phyloP scores from a whole-genome alignment of 2,329 filamentous ascomycete genomes.

The Myriangium duriaei region DNA sequence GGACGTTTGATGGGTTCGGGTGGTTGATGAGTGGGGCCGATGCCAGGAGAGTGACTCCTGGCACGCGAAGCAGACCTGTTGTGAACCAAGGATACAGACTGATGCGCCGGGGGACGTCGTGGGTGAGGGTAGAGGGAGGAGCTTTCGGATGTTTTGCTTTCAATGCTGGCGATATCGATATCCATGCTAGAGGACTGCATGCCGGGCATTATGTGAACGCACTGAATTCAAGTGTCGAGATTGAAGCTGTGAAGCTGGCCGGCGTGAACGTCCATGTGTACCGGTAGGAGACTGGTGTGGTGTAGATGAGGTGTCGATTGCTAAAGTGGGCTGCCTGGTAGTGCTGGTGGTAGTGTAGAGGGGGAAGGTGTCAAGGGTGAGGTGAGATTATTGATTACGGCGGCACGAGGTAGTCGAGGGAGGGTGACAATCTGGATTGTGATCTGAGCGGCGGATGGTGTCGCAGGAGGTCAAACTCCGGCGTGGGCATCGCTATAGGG shows the following conservation, averaged over 20 bases:
- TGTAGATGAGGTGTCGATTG: too few species aligned
- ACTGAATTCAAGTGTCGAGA: constrained; percentile 3
- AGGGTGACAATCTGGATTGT: too few species aligned
- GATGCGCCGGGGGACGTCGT: constrained; percentile 31
- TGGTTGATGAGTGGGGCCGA: constrained; percentile 6
- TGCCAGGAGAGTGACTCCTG: constrained; percentile 11
- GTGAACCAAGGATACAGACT: constrained; percentile 35
- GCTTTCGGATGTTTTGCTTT: background rate
- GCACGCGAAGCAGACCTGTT: constrained; percentile 16
- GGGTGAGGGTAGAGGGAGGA: constrained; percentile 19
- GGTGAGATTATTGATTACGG: too few species aligned
- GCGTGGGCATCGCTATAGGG: constrained; percentile 8
- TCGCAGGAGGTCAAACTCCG: background rate
- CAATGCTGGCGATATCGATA: constrained; percentile 5
- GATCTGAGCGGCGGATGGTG: too few species aligned
- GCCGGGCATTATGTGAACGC: too few species aligned
- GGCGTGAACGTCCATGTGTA: constrained; percentile 4
- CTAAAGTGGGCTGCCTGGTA: too few species aligned
- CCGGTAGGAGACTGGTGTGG: too few species aligned
- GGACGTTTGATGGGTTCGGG: constrained; percentile 10
- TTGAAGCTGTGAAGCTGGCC: background rate
- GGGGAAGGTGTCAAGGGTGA: too few species aligned
- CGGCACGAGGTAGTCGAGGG: too few species aligned
- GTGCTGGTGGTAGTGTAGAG: too few species aligned
- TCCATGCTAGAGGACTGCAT: constrained; percentile 1